Base-by-base conservation (phyloP, 2,329 filamentous ascomycete species). In the Aspergillus texensis region DNA sequence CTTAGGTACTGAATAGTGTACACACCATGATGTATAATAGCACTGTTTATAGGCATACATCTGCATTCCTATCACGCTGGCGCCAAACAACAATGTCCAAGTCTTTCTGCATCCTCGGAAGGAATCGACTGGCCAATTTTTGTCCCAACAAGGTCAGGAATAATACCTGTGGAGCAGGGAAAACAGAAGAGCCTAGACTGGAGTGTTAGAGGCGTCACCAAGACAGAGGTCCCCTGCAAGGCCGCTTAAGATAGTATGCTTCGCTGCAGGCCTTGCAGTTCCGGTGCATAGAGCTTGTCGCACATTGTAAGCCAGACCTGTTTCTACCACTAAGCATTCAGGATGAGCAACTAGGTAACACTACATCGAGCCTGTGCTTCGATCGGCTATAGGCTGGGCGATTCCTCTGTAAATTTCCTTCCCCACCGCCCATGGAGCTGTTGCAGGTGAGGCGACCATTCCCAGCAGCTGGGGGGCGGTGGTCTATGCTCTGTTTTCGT, bases 371-470 rank as follows among this genome's bases (percentile, higher is more conserved):
- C 10, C 46, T 28, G 41, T 48, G 21, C 28, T 19, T 5, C n/a
- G 36, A 19, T 53, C 28, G 16, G 32, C 30, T 54, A 30, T 54
- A 54, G 52, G 52, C 52, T 54, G 52, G n/a, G 19, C 3, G 32
- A 24, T n/a, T 10, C 16, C 32, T 39, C 52, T 39, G 48, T 43
- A 39, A 39, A 26, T 41, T 24, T 34, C 53, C 39, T 41, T 52
- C 60, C 39, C 59, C 65, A 67, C 65, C 54, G 57, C 30, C 46
- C 56, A 61, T 50, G 55, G 56, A 53, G 57, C 57, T 36, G 55
- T 63, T 69, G 65, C 62, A 65, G 65, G 62, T 63, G 65, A 68
- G 69, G 68, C 68, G 57, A 61, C 69, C 68, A 70, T 67, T 70
- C 64, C 55, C 59, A 52, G 60, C 4, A 46, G 69, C 34, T n/a